Percentiles rank a stretch among this genome's conserved stretches.
Conservation (phyloP, 176 grass and related monocot genomes). For the Bothriochloa decipiens region DNA sequence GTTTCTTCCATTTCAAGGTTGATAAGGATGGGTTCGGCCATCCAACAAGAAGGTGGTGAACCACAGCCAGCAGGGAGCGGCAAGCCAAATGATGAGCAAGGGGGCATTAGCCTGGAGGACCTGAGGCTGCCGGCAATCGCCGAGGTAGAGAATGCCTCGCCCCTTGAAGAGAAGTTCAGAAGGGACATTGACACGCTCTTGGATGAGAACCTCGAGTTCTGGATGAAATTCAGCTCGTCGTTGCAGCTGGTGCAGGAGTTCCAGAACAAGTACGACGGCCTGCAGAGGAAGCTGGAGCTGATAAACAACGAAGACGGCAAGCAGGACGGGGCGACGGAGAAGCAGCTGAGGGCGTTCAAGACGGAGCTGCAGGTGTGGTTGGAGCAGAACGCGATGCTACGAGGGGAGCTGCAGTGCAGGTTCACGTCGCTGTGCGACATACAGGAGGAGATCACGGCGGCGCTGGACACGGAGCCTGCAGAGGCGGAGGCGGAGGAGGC, state of each 20-base stretch:
- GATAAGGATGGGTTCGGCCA: slow-evolving; percentile 43
- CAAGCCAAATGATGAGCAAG: not conserved
- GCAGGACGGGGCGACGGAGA: slow-evolving; percentile 32
- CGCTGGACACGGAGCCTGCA: slow-evolving; percentile 14
- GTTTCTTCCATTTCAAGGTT: slow-evolving; percentile 50
- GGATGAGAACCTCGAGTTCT: slow-evolving; percentile 93
- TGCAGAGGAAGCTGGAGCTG: slow-evolving; percentile 44
- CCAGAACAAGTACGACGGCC: slow-evolving; percentile 47
- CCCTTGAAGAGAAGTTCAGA: slow-evolving; percentile 70
- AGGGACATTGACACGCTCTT: slow-evolving; percentile 73
- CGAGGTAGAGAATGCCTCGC: slow-evolving; percentile 39
- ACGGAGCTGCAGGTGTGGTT: slow-evolving; percentile 92
- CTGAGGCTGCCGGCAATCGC: slow-evolving; percentile 37
- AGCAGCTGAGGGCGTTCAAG: slow-evolving; percentile 73
- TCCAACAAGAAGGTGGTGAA: slow-evolving; percentile 21
- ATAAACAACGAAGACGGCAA: not conserved
- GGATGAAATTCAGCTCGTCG: slow-evolving; percentile 88
- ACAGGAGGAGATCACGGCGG: slow-evolving; percentile 73
- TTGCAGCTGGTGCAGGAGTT: slow-evolving; percentile 79
- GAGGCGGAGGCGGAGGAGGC: slow-evolving; percentile 27
- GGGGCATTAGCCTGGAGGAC: slow-evolving; percentile 35
- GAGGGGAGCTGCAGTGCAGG: slow-evolving; percentile 71
- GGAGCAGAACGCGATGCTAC: slow-evolving; percentile 73
- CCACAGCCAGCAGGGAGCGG: not conserved
- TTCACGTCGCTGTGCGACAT: slow-evolving; percentile 66